Evolutionary conservation across 2,329 filamentous ascomycete species (phyloP).

Genomic region (Arthrobotrys sinensis): DNA sequence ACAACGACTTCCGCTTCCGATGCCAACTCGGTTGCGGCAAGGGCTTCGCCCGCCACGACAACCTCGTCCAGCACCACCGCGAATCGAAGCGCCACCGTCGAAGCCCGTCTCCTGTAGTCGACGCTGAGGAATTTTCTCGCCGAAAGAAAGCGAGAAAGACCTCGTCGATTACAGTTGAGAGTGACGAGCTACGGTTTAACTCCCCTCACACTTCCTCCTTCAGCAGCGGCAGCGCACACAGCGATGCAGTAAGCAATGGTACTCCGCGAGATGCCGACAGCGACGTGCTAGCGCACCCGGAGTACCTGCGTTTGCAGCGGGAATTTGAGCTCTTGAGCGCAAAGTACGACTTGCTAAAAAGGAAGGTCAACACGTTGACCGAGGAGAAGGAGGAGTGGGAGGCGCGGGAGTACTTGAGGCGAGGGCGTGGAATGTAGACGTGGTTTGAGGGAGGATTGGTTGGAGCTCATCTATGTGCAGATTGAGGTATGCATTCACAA

Average conservation of each 20-base stretch:
- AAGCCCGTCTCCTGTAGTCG: constrained; percentile 33
- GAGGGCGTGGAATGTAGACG: constrained; percentile 24
- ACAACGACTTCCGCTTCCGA: constrained; percentile 57
- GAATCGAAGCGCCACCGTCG: constrained; percentile 57
- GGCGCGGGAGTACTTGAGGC: constrained; percentile 46
- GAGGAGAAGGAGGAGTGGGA: constrained; percentile 60
- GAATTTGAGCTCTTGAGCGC: constrained; percentile 54
- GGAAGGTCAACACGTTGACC: constrained; percentile 45
- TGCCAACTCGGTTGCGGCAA: constrained; percentile 55
- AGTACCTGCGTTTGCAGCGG: constrained; percentile 52
- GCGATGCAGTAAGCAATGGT: constrained; percentile 14
- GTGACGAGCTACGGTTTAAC: constrained; percentile 29
- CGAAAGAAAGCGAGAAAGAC: constrained; percentile 33
- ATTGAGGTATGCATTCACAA: constrained; percentile 32
- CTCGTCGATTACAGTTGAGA: constrained; percentile 20
- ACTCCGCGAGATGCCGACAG: constrained; percentile 33
- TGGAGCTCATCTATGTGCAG: constrained; percentile 30
- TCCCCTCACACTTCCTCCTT: constrained; percentile 35
- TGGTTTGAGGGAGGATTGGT: constrained; percentile 12
- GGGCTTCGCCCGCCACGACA: constrained; percentile 57
- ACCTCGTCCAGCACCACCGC: constrained; percentile 58
- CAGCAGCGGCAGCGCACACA: constrained; percentile 18
- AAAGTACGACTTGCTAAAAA: constrained; percentile 52
- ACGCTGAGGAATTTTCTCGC: constrained; percentile 38
- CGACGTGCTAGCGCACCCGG: constrained; percentile 48